Percentiles rank a stretch among this genome's conserved stretches.
Evolutionary conservation across 129 eudicot species (phyloP).

Genomic region (Pittosporum tobira): DNA sequence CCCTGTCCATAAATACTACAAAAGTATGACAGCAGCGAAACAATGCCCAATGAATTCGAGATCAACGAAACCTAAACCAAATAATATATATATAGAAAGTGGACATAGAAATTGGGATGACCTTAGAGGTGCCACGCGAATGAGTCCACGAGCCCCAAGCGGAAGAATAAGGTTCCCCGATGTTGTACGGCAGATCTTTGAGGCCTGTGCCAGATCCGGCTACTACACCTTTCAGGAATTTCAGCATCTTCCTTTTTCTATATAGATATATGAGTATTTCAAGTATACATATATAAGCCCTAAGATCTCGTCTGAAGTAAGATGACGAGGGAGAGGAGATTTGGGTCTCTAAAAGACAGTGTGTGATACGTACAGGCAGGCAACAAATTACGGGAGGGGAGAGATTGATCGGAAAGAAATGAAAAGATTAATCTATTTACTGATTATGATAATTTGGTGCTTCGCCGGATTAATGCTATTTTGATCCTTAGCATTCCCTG

Average conservation of each 20-base stretch:
- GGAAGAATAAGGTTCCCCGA: conserved; percentile 92
- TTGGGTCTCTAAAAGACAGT: no score
- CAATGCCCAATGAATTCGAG: background rate
- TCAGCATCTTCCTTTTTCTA: conserved; percentile 37
- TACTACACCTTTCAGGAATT: conserved; percentile 83
- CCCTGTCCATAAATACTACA: background rate
- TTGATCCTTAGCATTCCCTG: no score
- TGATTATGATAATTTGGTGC: no score
- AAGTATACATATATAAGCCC: no score
- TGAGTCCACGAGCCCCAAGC: conserved; percentile 98
- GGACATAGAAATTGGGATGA: conserved; percentile 5
- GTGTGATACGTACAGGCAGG: no score
- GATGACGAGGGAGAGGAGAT: background rate
- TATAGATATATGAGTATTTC: background rate
- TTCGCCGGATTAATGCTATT: no score
- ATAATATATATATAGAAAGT: background rate
- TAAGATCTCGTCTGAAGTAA: background rate
- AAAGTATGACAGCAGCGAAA: background rate
- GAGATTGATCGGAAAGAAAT: no score
- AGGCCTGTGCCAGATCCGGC: conserved; percentile 86
- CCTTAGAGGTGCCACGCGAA: conserved; percentile 91
- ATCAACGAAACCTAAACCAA: conserved; percentile 10
- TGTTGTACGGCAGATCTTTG: conserved; percentile 84
- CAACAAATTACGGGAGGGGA: no score
- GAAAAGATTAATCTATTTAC: no score